Evolutionary conservation across 2,329 filamentous ascomycete genomes (phyloP).

Genomic region (Fusarium nisikadoi): DNA sequence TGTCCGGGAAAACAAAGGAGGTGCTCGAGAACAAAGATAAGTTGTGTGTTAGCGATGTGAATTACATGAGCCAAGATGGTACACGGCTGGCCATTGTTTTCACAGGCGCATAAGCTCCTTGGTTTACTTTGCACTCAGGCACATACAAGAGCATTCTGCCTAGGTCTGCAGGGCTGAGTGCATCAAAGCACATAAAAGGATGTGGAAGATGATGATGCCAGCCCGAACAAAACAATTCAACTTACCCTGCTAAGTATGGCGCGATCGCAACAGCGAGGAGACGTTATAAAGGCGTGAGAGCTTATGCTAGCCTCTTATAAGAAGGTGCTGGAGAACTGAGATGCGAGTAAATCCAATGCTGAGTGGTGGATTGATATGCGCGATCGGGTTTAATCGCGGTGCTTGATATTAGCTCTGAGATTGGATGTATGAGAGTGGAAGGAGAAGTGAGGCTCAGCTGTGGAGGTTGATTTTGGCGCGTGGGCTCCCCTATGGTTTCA

Average conservation of each 20-base stretch:
- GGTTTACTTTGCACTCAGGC: not conserved
- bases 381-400: slow-evolving; percentile 6
- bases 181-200: slow-evolving; percentile 1
- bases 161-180: not conserved
- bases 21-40: not conserved
- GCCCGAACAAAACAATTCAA: slow-evolving; percentile 21
- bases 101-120: not conserved
- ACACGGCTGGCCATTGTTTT: slow-evolving; percentile 1
- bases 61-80: slow-evolving; percentile 2
- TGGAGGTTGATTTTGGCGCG: slow-evolving; percentile 34
- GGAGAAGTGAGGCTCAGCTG: slow-evolving; percentile 30
- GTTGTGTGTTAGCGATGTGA: slow-evolving; percentile 1
- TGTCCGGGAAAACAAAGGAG: not conserved
- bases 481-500: slow-evolving; percentile 25
- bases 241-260: slow-evolving; percentile 35
- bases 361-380: slow-evolving; percentile 13
- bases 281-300: slow-evolving; percentile 1
- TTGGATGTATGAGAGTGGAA: slow-evolving; percentile 33
- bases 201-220: not conserved
- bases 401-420: slow-evolving; percentile 28
- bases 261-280: slow-evolving; percentile 21
- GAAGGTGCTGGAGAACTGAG: not conserved
- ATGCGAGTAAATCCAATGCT: not conserved
- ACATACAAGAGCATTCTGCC: not conserved
- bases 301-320: not conserved